phyloP scores from a whole-genome alignment of 2,329 filamentous ascomycete species.

The Stagonosporopsis rhizophila region DNA sequence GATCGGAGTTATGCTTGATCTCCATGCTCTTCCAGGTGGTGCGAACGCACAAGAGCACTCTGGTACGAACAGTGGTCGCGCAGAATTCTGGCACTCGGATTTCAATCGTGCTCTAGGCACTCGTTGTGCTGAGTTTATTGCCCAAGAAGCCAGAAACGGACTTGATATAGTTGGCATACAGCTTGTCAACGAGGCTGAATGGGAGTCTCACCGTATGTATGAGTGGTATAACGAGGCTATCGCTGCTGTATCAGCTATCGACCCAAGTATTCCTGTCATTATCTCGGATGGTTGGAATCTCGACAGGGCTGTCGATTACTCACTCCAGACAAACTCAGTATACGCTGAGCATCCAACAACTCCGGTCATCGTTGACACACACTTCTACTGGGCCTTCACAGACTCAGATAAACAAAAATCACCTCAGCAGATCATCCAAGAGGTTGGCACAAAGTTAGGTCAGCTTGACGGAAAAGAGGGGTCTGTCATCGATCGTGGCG shows the following conservation, averaged over 20 bases:
- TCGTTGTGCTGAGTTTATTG: slow-evolving; percentile 60
- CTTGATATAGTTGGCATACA: slow-evolving; percentile 63
- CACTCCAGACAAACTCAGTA: slow-evolving; percentile 50
- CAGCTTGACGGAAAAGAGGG: slow-evolving; percentile 58
- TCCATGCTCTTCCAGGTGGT: slow-evolving; percentile 66
- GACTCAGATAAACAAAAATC: slow-evolving; percentile 59
- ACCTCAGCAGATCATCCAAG: slow-evolving; percentile 60
- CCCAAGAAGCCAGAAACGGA: slow-evolving; percentile 53
- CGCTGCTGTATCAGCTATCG: slow-evolving; percentile 55
- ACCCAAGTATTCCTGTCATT: slow-evolving; percentile 61
- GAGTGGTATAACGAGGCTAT: slow-evolving; percentile 64
- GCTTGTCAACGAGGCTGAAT: slow-evolving; percentile 63
- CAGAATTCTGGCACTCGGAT: slow-evolving; percentile 59
- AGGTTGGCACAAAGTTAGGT: slow-evolving; percentile 53
- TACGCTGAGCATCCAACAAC: slow-evolving; percentile 42
- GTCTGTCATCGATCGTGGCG: slow-evolving; percentile 58
- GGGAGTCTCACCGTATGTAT: slow-evolving; percentile 61
- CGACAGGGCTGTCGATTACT: slow-evolving; percentile 55
- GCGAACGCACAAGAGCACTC: slow-evolving; percentile 64
- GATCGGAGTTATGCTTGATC: slow-evolving; percentile 64
- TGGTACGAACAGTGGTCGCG: slow-evolving; percentile 60
- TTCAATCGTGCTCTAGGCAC: slow-evolving; percentile 56
- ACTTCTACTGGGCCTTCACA: slow-evolving; percentile 66
- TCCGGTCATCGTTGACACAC: slow-evolving; percentile 65
- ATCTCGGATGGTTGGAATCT: slow-evolving; percentile 67